These are phyloP conservation scores for Sporothrix euskadiensis DNA, from an alignment of 2,329 filamentous ascomycete species.

Conservation along the genomic window DNA sequence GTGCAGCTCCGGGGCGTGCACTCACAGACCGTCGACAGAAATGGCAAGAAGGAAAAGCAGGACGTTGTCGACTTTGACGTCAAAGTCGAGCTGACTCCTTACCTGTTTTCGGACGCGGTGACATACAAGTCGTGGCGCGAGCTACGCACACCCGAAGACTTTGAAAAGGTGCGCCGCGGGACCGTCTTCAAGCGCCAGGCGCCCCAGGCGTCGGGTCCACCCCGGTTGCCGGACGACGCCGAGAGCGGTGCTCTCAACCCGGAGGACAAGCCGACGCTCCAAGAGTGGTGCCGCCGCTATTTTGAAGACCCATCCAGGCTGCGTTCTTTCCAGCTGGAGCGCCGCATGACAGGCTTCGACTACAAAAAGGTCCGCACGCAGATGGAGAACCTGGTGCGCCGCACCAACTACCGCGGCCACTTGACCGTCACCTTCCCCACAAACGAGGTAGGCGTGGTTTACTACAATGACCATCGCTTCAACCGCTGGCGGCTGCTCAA, in stretches of 20 bases:
- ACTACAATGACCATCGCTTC: conserved; percentile 63
- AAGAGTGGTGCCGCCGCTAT: conserved; percentile 69
- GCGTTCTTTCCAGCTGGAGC: conserved; percentile 56
- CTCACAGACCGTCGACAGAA: conserved; percentile 46
- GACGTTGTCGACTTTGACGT: conserved; percentile 61
- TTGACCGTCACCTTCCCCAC: conserved; percentile 61
- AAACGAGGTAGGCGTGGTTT: conserved; percentile 56
- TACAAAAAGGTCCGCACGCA: conserved; percentile 52
- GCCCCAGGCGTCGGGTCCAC: conserved; percentile 38
- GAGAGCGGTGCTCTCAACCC: not conserved
- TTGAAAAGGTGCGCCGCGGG: conserved; percentile 65
- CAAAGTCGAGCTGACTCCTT: conserved; percentile 58
- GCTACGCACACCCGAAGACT: conserved; percentile 56
- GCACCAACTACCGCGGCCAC: conserved; percentile 67
- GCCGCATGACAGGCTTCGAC: conserved; percentile 62
- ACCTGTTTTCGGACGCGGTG: conserved; percentile 52
- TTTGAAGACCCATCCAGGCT: conserved; percentile 59
- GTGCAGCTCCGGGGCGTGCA: conserved; percentile 58
- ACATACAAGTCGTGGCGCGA: conserved; percentile 45
- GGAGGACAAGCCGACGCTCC: conserved; percentile 43
- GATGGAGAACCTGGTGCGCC: conserved; percentile 58
- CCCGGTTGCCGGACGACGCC: conserved; percentile 32
- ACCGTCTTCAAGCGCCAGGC: conserved; percentile 57
- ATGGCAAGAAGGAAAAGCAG: conserved; percentile 49
- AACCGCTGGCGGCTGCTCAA: conserved; percentile 65